Base-by-base conservation (phyloP, 139 green algal genomes). In the Pycnococcus provasolii region DNA sequence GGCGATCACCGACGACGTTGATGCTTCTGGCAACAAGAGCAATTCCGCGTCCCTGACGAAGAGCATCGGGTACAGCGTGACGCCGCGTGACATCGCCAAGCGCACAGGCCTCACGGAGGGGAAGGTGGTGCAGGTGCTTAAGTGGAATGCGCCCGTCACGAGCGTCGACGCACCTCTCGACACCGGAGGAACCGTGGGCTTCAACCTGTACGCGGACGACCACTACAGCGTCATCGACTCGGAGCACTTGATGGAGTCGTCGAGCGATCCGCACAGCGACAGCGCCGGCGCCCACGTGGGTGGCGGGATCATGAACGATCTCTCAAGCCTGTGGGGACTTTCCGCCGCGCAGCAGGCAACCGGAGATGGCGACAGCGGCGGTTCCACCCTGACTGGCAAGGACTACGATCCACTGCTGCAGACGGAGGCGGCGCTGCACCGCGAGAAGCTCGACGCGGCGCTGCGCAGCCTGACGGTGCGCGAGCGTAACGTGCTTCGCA, bases 401-500 rank as follows among this genome's bases (percentile, higher is more conserved):
- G 54, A 15, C n/a, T 5, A 6, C 5, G 7, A 15, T 6, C 11
- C 54, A 6, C 54, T 44, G 54, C 40, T 26, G 8, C 6, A 41
- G 11, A 61, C 26, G 26, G 26, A 26, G 26, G 26, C 26, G 26
- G 26, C 26, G 26, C 26, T 69, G 11, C 42, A 50, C 4, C 51
- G 44, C 53, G 59, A 75, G 42, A 57, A 73, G 8, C 13, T 75
- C 45, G 45, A 73, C 4, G 41, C 5, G 13, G 59, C 26, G 37
- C 67, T 73, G 7, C 8, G 8, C 15, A 74, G 41, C 45, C 51
- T 66, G 5, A 9, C 43, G 3, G 37, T 50, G 52, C 42, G 63
- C 4, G 70, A 71, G 52, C 52, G 66, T 3, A 58, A 76, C 39
- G 47, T 76, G 15, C 50, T 76, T 5, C 42, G 70, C 7, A 59